Evolutionary conservation across 768 basidiomycete genomes (phyloP), one percentile per base, ranked within the genome.

Genomic region (Hysterangium stoloniferum): DNA sequence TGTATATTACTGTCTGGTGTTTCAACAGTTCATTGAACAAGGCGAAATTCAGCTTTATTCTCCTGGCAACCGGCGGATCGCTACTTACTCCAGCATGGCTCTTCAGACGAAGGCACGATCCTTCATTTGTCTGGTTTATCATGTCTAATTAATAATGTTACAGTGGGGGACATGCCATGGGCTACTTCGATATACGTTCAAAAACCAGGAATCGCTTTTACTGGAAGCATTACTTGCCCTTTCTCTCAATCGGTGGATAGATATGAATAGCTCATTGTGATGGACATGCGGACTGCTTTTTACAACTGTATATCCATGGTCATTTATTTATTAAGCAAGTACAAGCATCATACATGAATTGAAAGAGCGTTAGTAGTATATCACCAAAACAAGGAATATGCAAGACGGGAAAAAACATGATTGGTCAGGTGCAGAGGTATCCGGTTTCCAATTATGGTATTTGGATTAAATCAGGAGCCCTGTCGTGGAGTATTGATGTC

Each of bases 221-320:
- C 71, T 82, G 17, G 76, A 86, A 59, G 72, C 75, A 4, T 66
- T 86, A 52, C 66, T 87, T 34, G 72, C 86, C 6, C 69, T 88
- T 47, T 80, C 75, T 61, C 67, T 88, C 56, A 86, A 86, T 64
- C 74, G 86, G 52, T 87, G 84, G 84, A 65, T 86, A 61, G 86
- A 86, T 66, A 66, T 71, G 62, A 70, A 68, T 59, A 75, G 75
- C 31, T 64, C 74, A 59, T 45, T 25, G 27, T 52, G 9, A 50
- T 48, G 46, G 44, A 49, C 44, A 28, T 46, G 38, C 50, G 43
- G 41, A 47, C 47, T 58, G 48, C 51, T 48, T 53, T 46, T 34
- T 17, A 41, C 12, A 12, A 20, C 38, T 11, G 20, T 41, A 41
- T 41, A 22, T 41, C 38, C 20, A 27, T n/a, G n/a, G n/a, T 42